Evolutionary conservation across 2,329 filamentous ascomycete species (phyloP).

Genomic region (Phialophora verrucosa): DNA sequence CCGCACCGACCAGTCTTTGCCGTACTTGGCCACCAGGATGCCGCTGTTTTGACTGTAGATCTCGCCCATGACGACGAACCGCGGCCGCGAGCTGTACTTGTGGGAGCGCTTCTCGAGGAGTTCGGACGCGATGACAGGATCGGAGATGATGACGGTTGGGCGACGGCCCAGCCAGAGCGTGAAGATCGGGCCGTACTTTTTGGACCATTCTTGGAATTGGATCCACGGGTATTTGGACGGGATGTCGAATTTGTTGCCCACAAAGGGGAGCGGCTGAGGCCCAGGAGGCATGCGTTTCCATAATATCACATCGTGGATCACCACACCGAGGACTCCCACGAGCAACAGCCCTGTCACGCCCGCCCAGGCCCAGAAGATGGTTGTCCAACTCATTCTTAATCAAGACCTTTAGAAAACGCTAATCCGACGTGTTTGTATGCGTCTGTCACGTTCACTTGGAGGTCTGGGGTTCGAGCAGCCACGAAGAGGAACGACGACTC

Average conservation of each 20-base stretch:
- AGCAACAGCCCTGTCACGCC: constrained; percentile 25
- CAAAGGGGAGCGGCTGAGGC: constrained; percentile 42
- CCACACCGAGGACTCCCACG: constrained; percentile 23
- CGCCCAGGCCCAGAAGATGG: constrained; percentile 29
- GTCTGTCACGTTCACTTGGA: background rate
- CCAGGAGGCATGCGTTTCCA: constrained; percentile 41
- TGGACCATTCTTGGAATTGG: constrained; percentile 46
- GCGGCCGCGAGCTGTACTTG: constrained; percentile 49
- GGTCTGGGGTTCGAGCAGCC: background rate
- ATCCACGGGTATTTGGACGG: constrained; percentile 41
- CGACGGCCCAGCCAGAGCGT: constrained; percentile 36
- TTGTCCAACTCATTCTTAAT: constrained; percentile 27
- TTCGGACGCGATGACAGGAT: constrained; percentile 45
- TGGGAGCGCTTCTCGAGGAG: constrained; percentile 48
- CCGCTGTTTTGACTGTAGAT: constrained; percentile 36
- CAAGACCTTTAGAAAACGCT: background rate
- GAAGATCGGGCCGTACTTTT: constrained; percentile 46
- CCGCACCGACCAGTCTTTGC: constrained; percentile 46
- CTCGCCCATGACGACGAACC: constrained; percentile 41
- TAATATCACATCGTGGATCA: constrained; percentile 35
- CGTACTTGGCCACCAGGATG: constrained; percentile 56
- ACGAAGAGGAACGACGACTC: background rate
- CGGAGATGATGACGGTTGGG: constrained; percentile 46
- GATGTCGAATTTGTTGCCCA: constrained; percentile 43
- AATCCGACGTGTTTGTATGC: background rate